Evolutionary conservation across 495 filamentous ascomycete genomes (phyloP), one percentile per base, ranked within the genome.

Genomic region (Margaritispora aquatica): DNA sequence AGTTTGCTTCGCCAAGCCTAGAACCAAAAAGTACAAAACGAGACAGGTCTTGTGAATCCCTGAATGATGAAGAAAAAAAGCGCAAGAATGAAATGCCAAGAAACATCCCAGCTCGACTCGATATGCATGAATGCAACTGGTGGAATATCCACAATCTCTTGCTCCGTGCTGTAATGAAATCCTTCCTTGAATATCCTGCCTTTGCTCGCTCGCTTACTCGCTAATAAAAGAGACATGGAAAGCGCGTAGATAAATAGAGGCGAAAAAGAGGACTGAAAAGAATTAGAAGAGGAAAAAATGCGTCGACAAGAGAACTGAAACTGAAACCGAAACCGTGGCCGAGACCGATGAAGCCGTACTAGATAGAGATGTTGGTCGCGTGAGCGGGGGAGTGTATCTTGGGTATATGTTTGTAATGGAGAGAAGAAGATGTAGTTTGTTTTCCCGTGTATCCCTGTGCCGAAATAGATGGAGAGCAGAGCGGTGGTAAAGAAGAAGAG

Each of bases 341-440:
- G n/a, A n/a, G n/a, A n/a, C n/a, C n/a, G n/a, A n/a, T n/a, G n/a
- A n/a, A n/a, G n/a, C n/a, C n/a, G n/a, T n/a, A n/a, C 15, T 44
- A 44, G 38, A 44, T 15, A 44, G 38, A 44, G 38, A 44, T 44
- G 17, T 44, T 34, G 29, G 38, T n/a, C 38, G 38, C 38, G 38
- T 44, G 38, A 44, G 38, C 61, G 59, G 69, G 64, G 47, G 24
- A 27, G 36, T 62, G 70, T 72, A 72, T 72, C 63, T 41, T 38
- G 60, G 60, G 56, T 63, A 63, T 63, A 64, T 64, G 38, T 44
- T 15, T 15, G 5, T 44, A 17, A 17, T 44, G 19, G 38, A 15
- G 15, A 44, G 17, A 2, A n/a, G n/a, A n/a, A n/a, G n/a, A n/a
- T n/a, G n/a, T 44, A 8, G 38, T 34, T 26, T 44, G 22, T 48